These are phyloP conservation scores for Diplodia mutila DNA, from an alignment of 2,329 filamentous ascomycete species.

Conservation along the genomic window DNA sequence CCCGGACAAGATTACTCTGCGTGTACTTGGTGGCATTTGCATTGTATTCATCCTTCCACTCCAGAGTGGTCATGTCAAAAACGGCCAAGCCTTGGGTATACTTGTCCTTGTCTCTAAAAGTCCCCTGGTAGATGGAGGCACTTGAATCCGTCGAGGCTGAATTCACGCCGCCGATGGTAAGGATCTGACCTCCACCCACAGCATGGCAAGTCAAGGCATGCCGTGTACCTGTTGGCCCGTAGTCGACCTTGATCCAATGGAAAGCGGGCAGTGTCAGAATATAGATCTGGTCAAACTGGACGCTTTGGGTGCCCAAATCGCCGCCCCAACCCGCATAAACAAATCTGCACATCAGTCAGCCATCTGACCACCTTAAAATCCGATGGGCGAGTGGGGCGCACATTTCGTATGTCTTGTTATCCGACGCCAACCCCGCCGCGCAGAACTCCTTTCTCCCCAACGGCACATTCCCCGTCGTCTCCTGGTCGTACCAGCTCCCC, in stretches of 20 bases:
- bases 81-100: slow-evolving; percentile 20
- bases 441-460: slow-evolving; percentile 22
- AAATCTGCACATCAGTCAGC: slow-evolving; percentile 3
- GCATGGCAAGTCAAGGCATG: slow-evolving; percentile 25
- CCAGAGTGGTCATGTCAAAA: slow-evolving; percentile 16
- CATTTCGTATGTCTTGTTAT: slow-evolving; percentile 23
- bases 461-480: slow-evolving; percentile 17
- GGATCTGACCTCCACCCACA: slow-evolving; percentile 26
- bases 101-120: slow-evolving; percentile 15
- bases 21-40: slow-evolving; percentile 10
- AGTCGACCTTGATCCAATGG: slow-evolving; percentile 26
- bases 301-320: background rate
- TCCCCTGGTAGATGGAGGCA: background rate
- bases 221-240: slow-evolving; percentile 1
- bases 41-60: slow-evolving; percentile 6
- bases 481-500: slow-evolving; percentile 16
- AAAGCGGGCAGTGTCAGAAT: slow-evolving; percentile 27
- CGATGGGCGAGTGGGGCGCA: background rate
- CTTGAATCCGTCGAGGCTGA: background rate
- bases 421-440: slow-evolving; percentile 19
- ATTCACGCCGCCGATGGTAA: slow-evolving; percentile 26
- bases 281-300: slow-evolving; percentile 23
- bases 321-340: slow-evolving; percentile 26
- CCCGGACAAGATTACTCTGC: slow-evolving; percentile 4
- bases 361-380: background rate